phyloP scores from a whole-genome alignment of 2,329 filamentous ascomycete genomes.

The Xylariomycetidae sp. region DNA sequence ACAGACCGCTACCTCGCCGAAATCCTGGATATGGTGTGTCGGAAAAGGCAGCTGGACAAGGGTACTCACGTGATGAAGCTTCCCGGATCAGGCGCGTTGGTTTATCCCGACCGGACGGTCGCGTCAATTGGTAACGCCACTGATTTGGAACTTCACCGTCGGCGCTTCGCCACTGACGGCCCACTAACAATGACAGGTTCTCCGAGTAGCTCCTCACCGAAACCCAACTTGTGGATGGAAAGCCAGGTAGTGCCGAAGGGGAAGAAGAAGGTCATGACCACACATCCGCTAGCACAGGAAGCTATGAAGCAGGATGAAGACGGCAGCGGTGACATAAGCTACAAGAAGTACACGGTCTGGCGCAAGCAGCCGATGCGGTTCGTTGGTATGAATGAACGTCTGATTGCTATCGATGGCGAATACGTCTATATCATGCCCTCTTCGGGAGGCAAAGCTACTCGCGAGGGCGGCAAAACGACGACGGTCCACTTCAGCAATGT shows the following conservation, averaged over 20 bases:
- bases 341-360: slow-evolving; percentile 74
- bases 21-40: slow-evolving; percentile 71
- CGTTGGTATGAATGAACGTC: slow-evolving; percentile 66
- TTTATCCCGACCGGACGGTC: slow-evolving; percentile 70
- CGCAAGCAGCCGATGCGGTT: slow-evolving; percentile 80
- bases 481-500: slow-evolving; percentile 79
- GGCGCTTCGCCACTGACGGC: slow-evolving; percentile 70
- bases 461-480: slow-evolving; percentile 65
- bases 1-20: slow-evolving; percentile 80
- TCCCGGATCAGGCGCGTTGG: slow-evolving; percentile 66
- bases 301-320: slow-evolving; percentile 54
- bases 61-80: slow-evolving; percentile 73
- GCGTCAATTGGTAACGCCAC: slow-evolving; percentile 69
- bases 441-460: slow-evolving; percentile 57
- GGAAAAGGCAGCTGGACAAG: slow-evolving; percentile 73
- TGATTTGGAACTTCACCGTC: slow-evolving; percentile 68
- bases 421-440: slow-evolving; percentile 81
- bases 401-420: slow-evolving; percentile 76
- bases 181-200: slow-evolving; percentile 62
- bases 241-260: slow-evolving; percentile 38
- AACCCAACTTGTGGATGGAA: slow-evolving; percentile 52
- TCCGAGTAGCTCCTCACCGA: slow-evolving; percentile 64
- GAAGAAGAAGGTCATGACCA: slow-evolving; percentile 49
- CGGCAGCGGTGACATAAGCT: slow-evolving; percentile 45
- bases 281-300: slow-evolving; percentile 63